These are phyloP conservation scores for Pugionium cornutum DNA, from an alignment of 345 rosid genomes.

Conservation along the genomic window DNA sequence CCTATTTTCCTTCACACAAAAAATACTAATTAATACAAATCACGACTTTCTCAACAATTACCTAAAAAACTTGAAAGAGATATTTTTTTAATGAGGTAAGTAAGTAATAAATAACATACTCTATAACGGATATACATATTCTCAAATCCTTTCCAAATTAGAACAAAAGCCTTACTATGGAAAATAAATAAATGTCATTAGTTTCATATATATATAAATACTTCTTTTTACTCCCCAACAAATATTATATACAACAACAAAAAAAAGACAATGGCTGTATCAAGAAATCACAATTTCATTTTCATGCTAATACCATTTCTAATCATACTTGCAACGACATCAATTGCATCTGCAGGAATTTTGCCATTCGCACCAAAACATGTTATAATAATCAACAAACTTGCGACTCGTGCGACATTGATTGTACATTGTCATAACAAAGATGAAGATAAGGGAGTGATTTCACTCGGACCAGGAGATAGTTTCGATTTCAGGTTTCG, in stretches of 20 bases:
- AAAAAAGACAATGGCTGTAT: not conserved
- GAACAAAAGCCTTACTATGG: too few species aligned
- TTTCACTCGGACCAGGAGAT: not conserved
- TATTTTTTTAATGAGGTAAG: too few species aligned
- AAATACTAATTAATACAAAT: too few species aligned
- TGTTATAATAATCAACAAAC: conserved; percentile 10
- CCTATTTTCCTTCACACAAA: too few species aligned
- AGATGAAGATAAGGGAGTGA: not conserved
- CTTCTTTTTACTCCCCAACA: not conserved
- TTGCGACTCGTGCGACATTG: not conserved
- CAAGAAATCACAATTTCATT: not conserved
- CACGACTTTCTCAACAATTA: too few species aligned
- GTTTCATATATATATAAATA: not conserved
- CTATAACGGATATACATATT: too few species aligned
- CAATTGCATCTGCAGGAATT: not conserved
- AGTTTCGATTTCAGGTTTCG: conserved; percentile 24
- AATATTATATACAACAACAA: not conserved
- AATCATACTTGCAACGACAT: not conserved
- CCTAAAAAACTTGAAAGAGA: too few species aligned
- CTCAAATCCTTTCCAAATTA: too few species aligned
- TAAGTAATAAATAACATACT: too few species aligned
- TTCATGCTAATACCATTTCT: conserved; percentile 2
- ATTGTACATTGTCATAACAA: conserved; percentile 15
- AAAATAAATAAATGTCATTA: not conserved
- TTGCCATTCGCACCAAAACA: conserved; percentile 10